Percentiles rank a stretch among this genome's conserved stretches.
These are phyloP conservation scores for Inosperma sp. DNA, from an alignment of 768 basidiomycete genomes.

Conservation along the genomic window DNA sequence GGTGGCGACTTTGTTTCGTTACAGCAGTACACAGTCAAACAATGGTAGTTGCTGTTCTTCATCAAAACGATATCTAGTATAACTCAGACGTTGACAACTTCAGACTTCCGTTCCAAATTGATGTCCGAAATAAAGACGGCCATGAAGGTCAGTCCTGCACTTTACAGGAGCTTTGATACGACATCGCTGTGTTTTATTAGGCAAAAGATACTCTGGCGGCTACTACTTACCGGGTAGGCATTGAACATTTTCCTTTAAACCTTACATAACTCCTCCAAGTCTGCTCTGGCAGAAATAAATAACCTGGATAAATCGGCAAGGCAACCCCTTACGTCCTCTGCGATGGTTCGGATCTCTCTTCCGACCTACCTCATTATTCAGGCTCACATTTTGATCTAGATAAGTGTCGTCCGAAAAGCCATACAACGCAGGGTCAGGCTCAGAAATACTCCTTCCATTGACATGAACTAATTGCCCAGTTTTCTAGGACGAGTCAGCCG, in stretches of 20 bases:
- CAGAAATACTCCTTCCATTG: background rate
- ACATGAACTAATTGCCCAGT: background rate
- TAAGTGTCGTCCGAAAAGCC: conserved; percentile 53
- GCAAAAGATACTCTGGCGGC: conserved; percentile 52
- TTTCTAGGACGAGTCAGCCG: conserved; percentile 54
- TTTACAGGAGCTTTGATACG: background rate
- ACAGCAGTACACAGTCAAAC: background rate
- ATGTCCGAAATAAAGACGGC: conserved; percentile 54
- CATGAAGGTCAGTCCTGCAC: conserved; percentile 52
- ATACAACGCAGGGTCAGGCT: conserved; percentile 52
- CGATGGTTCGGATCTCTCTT: conserved; percentile 32
- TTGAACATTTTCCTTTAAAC: background rate
- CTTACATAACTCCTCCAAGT: conserved; percentile 34
- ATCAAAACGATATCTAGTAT: background rate
- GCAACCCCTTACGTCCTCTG: conserved; percentile 40
- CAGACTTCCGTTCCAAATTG: conserved; percentile 53
- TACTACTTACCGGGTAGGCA: conserved; percentile 52
- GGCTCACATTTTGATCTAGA: conserved; percentile 18
- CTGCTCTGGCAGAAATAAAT: conserved; percentile 66
- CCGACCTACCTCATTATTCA: background rate
- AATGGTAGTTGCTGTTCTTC: background rate
- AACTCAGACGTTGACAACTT: no score
- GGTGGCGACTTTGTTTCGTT: background rate
- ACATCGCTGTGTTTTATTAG: conserved; percentile 29
- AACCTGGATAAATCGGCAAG: conserved; percentile 56